Evolutionary conservation across 306 rosid species (phyloP), one percentile per base, ranked within the genome.

Genomic region (Senna siamea): DNA sequence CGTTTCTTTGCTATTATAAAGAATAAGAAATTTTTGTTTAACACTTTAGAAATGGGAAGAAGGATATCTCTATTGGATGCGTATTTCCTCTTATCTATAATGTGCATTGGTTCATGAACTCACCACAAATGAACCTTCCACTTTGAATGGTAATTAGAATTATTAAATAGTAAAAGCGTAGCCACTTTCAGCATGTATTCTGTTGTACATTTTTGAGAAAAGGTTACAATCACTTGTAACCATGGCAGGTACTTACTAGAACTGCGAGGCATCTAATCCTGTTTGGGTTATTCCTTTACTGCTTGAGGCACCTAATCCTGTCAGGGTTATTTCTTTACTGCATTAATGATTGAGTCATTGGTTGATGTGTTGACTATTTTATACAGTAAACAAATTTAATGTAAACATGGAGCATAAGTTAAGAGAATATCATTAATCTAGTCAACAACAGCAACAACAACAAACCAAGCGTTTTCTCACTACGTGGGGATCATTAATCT

Each of bases 321-420:
- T 30, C 14, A 18, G 56, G 56, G 53, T 44, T 63, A 63, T 43
- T 37, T 37, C 40, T 7, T 51, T 69, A 15, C 43, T 17, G 56
- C 76, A 59, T 44, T 62, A 64, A 66, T 62, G 51, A 9, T 69
- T 53, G 20, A 46, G 51, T 32, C 23, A 69, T 7, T 66, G 46
- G 56, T 53, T 75, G 23, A 64, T 64, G 28, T 9, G n/a, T 66
- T 53, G 73, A n/a, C 66, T 53, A 53, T 64, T 65, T 41, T 43
- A 65, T 54, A 54, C 34, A 7, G 35, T 41, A 12, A 66, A 55
- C 5, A 30, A 26, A 65, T 38, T 54, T 11, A 38, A 20, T 67
- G 30, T 67, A 67, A 46, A 56, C 22, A 4, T 14, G 12, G 41
- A 66, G 40, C 6, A 18, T 66, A 66, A n/a, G 17, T 32, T 14